Conservation (phyloP, 2,329 filamentous ascomycete species). For the Amauroascus niger region DNA sequence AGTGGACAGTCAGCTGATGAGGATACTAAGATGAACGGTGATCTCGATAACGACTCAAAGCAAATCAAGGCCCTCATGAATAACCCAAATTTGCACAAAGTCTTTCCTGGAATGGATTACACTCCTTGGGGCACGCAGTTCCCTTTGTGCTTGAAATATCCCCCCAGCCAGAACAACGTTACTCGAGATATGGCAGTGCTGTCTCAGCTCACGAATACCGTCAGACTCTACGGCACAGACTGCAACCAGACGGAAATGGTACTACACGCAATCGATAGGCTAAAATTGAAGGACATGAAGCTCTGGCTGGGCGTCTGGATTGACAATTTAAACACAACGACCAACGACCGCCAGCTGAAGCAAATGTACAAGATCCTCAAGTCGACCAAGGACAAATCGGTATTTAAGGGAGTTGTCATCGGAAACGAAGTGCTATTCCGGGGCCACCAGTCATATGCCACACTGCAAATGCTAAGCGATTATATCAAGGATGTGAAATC, state of each 20-base stretch:
- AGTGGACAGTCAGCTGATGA: constrained; percentile 45
- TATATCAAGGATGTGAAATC: constrained; percentile 58
- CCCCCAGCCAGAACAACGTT: constrained; percentile 86
- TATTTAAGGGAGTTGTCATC: constrained; percentile 53
- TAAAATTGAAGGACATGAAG: constrained; percentile 66
- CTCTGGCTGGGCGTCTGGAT: constrained; percentile 95
- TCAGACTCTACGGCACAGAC: constrained; percentile 88
- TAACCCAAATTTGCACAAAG: constrained; percentile 74
- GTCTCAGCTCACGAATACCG: constrained; percentile 75
- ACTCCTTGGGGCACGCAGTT: constrained; percentile 87
- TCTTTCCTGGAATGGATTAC: constrained; percentile 93
- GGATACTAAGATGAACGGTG: constrained; percentile 56
- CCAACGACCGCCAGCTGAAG: constrained; percentile 67
- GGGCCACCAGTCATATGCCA: constrained; percentile 50
- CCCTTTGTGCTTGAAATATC: constrained; percentile 65
- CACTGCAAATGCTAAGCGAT: constrained; percentile 50
- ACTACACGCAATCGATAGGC: constrained; percentile 64
- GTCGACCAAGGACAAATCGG: constrained; percentile 32
- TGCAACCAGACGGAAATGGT: constrained; percentile 97
- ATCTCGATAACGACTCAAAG: constrained; percentile 61
- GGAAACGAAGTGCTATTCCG: constrained; percentile 56
- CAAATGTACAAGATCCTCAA: constrained; percentile 82
- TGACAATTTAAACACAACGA: constrained; percentile 74
- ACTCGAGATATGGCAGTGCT: constrained; percentile 85
- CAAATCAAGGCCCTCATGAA: constrained; percentile 76